Conservation (phyloP, 164 flowering plant species). For the Liriodendron chinense region DNA sequence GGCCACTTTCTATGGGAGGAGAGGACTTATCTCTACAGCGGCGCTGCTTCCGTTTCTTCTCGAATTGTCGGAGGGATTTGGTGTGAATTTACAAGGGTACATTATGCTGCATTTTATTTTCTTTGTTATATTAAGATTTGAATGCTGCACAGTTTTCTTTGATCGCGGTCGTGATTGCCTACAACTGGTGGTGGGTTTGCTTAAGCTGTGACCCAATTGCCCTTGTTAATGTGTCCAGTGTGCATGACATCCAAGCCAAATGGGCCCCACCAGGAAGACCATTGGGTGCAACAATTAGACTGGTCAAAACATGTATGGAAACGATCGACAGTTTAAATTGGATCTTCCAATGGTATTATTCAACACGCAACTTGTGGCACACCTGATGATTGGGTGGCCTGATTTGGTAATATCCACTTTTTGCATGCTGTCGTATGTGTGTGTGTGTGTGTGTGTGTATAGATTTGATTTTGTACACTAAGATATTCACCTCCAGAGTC, state of each 20-base stretch:
- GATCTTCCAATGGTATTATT: not conserved
- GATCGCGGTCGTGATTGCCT: not conserved
- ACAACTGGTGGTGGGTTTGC: not conserved
- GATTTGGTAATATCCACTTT: not conserved
- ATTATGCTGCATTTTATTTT: not conserved
- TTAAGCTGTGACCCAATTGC: not conserved
- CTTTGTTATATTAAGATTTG: not conserved
- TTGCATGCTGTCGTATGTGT: too few relatives aligned
- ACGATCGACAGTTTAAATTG: not conserved
- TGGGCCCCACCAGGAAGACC: not conserved
- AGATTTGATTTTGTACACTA: too few relatives aligned
- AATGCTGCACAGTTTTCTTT: not conserved
- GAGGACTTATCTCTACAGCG: slow-evolving; percentile 27
- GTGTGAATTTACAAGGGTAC: slow-evolving; percentile 38
- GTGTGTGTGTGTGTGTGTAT: too few relatives aligned
- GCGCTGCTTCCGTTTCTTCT: slow-evolving; percentile 41
- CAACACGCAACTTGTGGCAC: not conserved
- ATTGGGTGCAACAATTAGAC: not conserved
- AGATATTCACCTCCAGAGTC: too few relatives aligned
- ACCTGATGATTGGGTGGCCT: not conserved
- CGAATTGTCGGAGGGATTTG: slow-evolving; percentile 9
- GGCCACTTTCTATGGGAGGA: slow-evolving; percentile 30
- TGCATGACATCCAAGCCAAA: not conserved
- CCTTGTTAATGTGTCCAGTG: not conserved
- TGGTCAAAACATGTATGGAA: too few relatives aligned